Conservation (phyloP, 805 yeast species). For the Metschnikowia peoriensis region DNA sequence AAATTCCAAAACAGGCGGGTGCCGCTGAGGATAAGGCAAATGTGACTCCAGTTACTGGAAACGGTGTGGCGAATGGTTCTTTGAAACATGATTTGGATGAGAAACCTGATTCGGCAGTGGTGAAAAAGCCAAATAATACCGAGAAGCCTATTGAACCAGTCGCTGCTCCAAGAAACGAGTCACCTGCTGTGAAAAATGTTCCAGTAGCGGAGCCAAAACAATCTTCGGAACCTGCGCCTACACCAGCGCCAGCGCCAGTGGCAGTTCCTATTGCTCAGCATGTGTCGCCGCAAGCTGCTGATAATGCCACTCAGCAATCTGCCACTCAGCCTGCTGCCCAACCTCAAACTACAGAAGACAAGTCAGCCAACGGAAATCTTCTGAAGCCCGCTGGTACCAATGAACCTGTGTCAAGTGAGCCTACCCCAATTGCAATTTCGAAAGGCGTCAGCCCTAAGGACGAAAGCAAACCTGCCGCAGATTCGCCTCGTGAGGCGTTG, state of each 20-base stretch:
- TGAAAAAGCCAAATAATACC: slow-evolving; percentile 24
- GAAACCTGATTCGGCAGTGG: slow-evolving; percentile 29
- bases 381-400: not conserved
- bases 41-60: not conserved
- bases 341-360: not conserved
- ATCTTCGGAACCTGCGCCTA: not conserved
- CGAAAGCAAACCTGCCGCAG: not conserved
- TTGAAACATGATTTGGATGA: slow-evolving; percentile 41
- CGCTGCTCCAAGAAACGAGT: slow-evolving; percentile 1
- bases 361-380: not conserved
- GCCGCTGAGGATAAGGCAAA: not conserved
- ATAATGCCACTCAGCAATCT: not conserved
- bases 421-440: not conserved
- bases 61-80: slow-evolving; percentile 12
- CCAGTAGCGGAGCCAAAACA: not conserved
- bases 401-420: not conserved
- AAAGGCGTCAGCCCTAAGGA: slow-evolving; percentile 7
- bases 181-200: not conserved
- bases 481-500: not conserved
- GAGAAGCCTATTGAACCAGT: not conserved
- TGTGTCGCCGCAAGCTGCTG: not conserved
- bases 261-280: slow-evolving; percentile 7
- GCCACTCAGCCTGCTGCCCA: not conserved
- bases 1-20: not conserved
- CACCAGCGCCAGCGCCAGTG: not conserved